A percentile compares a stretch with the other conserved stretches of the same genome.
These are phyloP conservation scores for Cystobasidiaceae sp. DNA, from an alignment of 1,284 basidiomycete species.

Conservation along the genomic window DNA sequence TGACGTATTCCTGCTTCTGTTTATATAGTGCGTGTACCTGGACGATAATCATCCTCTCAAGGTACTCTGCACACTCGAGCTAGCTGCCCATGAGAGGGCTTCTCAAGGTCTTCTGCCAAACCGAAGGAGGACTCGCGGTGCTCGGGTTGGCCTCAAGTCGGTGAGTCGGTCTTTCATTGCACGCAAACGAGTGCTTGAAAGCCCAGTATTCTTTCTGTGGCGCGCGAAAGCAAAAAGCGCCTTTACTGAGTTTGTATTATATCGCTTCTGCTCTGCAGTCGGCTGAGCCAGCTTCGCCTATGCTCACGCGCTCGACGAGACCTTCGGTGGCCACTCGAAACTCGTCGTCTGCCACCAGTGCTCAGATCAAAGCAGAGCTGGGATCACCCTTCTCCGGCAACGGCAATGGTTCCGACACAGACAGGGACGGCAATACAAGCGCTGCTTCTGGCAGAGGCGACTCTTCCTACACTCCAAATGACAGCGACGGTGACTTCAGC, in stretches of 20 bases:
- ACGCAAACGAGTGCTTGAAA: not conserved
- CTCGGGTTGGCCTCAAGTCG: constrained; percentile 5
- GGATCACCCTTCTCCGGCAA: constrained; percentile 9
- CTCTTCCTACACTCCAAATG: not conserved
- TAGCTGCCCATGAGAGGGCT: constrained; percentile 20
- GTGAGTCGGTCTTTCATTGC: not conserved
- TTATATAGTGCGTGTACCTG: constrained; percentile 22
- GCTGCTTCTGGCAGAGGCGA: constrained; percentile 9
- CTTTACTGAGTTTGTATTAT: no score
- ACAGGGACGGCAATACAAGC: not conserved
- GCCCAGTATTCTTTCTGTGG: no score
- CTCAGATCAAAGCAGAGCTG: not conserved
- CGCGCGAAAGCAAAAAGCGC: no score
- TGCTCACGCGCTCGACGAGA: not conserved
- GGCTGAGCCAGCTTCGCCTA: constrained; percentile 6
- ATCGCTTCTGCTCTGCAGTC: no score
- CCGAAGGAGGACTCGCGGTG: constrained; percentile 20
- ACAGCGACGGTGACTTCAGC: constrained; percentile 16
- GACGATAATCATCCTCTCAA: constrained; percentile 29
- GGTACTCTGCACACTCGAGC: constrained; percentile 24
- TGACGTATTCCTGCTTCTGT: no score
- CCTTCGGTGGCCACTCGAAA: constrained; percentile 9
- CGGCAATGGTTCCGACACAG: constrained; percentile 11
- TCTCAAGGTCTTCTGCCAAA: constrained; percentile 26
- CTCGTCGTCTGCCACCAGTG: no score